These are phyloP conservation scores for Lipomyces spencermartinsiae DNA, from an alignment of 805 yeast genomes.

Conservation along the genomic window DNA sequence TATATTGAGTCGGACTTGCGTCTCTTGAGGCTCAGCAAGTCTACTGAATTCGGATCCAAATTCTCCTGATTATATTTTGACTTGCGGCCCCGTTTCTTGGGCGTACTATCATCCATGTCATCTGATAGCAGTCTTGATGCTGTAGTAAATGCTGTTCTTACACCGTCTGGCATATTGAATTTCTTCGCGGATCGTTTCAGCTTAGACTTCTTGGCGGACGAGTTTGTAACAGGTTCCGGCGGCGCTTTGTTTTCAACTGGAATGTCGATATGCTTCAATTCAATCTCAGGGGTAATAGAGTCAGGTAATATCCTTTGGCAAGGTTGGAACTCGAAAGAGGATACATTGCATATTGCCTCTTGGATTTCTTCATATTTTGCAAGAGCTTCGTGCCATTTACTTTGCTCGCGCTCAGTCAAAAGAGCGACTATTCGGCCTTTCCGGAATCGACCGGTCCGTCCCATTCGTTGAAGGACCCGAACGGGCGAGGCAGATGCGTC, in stretches of 20 bases:
- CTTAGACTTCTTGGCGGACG: conserved; percentile 9
- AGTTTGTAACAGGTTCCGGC: conserved; percentile 19
- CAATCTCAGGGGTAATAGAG: conserved; percentile 60
- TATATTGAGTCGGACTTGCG: not conserved
- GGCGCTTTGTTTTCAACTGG: conserved; percentile 69
- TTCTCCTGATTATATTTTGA: conserved; percentile 11
- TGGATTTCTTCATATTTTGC: conserved; percentile 82
- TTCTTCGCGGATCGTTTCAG: conserved; percentile 24
- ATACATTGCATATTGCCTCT: conserved; percentile 49
- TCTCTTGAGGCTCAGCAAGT: not conserved
- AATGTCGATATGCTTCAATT: conserved; percentile 61
- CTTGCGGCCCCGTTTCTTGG: conserved; percentile 17
- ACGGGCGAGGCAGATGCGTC: conserved; percentile 95
- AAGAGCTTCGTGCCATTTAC: conserved; percentile 83
- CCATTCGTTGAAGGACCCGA: conserved; percentile 93
- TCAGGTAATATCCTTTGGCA: conserved; percentile 67
- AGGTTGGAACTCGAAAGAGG: conserved; percentile 56
- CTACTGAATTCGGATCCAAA: not conserved
- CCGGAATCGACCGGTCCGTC: conserved; percentile 95
- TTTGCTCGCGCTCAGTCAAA: conserved; percentile 76
- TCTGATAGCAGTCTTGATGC: conserved; percentile 21
- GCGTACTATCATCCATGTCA: not conserved
- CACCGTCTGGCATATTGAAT: conserved; percentile 39
- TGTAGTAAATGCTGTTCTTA: conserved; percentile 29
- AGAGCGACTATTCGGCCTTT: conserved; percentile 81